Evolutionary conservation across 176 grass and related monocot genomes (phyloP), one percentile per base, ranked within the genome.

Genomic region (Oryza officinalis): DNA sequence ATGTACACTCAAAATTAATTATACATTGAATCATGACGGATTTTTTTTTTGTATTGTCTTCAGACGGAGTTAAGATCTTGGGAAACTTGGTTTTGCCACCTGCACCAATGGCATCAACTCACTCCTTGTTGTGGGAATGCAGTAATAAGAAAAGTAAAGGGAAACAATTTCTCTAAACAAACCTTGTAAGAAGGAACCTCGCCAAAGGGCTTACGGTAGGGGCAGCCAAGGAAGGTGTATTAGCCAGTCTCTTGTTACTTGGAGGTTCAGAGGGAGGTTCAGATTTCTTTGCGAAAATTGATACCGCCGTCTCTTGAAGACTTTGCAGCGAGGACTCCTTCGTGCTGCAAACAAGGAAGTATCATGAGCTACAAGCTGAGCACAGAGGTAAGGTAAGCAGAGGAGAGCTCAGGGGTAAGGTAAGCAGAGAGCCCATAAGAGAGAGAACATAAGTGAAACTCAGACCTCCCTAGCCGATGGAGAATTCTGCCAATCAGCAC

Each of bases 11-110:
- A 88, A 87, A 90, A 90, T 89, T 87, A 89, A 91, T 91, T 93
- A 88, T 86, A 81, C 88, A 91, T 79, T 46, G 49, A 52, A 86
- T 77, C 85, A 85, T 84, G 67, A 83, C 65, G 60, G 46, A 68
- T 20, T 50, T 22, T 57, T 52, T 28, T 67, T 71, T 78, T 77
- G 75, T 67, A 81, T 43, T 70, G 27, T 28, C 35, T 67, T 93
- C 93, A 99, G 61, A 94, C 90, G 10, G 91, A 86, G 81, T 90
- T 96, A 63, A 99, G 93, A 80, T 99, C 93, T 78, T 94, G 91
- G 2, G 97, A 99, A 80, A 96, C 93, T 88, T 99, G 97, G 76
- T 72, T 94, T 84, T 94, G 97, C 97, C 97, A 96, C 87, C 97
- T 96, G 86, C 83, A 88, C 63, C 61, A 78, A 57, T 50, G 45